These are phyloP conservation scores for Bothriochloa decipiens DNA, from an alignment of 176 grass and related monocot genomes.

Conservation along the genomic window DNA sequence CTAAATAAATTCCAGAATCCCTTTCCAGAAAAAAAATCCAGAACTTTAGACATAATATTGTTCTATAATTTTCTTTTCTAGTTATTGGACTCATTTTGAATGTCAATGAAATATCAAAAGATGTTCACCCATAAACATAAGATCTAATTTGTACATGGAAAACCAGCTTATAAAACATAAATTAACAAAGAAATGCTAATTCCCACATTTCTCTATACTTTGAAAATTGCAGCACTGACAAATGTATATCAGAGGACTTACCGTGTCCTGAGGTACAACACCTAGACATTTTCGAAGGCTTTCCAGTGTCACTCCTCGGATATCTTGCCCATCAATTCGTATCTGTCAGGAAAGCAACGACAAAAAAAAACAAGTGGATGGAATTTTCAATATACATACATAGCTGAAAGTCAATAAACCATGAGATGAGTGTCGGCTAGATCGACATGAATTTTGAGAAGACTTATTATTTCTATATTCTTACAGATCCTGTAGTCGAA, in stretches of 20 bases:
- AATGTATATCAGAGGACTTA: conserved; percentile 44
- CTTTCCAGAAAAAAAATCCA: not conserved
- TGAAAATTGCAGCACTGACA: conserved; percentile 25
- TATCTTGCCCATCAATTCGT: conserved; percentile 88
- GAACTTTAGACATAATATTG: conserved; percentile 11
- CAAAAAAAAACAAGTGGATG: conserved; percentile 36
- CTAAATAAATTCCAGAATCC: conserved; percentile 18
- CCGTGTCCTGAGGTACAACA: conserved; percentile 98
- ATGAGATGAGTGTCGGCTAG: conserved; percentile 26
- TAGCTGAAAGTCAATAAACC: conserved; percentile 21
- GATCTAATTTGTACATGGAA: conserved; percentile 23
- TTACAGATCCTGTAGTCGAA: conserved; percentile 80
- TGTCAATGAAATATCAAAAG: conserved; percentile 29
- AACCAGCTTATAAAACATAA: conserved; percentile 27
- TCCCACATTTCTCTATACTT: conserved; percentile 6
- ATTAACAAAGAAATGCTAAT: conserved; percentile 16
- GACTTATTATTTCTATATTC: conserved; percentile 41
- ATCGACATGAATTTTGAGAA: conserved; percentile 36
- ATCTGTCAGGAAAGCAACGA: conserved; percentile 52
- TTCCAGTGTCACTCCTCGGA: conserved; percentile 76
- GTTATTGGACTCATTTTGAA: conserved; percentile 24
- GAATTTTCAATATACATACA: conserved; percentile 21
- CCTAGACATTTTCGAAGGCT: conserved; percentile 91
- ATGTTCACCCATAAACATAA: conserved; percentile 1
- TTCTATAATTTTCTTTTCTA: conserved; percentile 20